These are phyloP conservation scores for Pelargonium nanum DNA, from an alignment of 345 rosid species.

Conservation along the genomic window DNA sequence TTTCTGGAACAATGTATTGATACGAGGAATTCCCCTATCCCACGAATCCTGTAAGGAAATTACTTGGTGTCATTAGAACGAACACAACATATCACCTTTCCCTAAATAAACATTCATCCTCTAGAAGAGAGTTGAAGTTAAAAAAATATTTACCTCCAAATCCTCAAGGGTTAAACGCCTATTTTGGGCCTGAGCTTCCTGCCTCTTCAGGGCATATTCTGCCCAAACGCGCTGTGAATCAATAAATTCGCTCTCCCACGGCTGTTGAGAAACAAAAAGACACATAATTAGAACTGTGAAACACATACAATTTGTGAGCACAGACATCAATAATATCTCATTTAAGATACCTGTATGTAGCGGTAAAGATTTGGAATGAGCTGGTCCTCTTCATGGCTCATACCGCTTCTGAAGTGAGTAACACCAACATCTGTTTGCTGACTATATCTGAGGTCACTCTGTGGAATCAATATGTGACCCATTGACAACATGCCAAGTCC, in stretches of 20 bases:
- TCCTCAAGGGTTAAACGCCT: slow-evolving; percentile 97
- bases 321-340: neutral
- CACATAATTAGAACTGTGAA: neutral
- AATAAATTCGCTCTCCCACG: slow-evolving; percentile 99
- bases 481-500: slow-evolving; percentile 98
- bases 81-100: neutral
- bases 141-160: slow-evolving; percentile 74
- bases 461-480: slow-evolving; percentile 99
- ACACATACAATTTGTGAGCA: neutral
- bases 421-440: slow-evolving; percentile 99
- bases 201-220: slow-evolving; percentile 96
- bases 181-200: slow-evolving; percentile 98
- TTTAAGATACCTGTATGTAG: slow-evolving; percentile 63
- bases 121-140: neutral
- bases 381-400: slow-evolving; percentile 99
- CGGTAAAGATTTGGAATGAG: slow-evolving; percentile 98
- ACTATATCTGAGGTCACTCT: slow-evolving; percentile 99
- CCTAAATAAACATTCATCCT: slow-evolving; percentile 1
- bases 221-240: slow-evolving; percentile 99
- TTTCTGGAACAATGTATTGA: slow-evolving; percentile 94
- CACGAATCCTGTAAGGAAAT: slow-evolving; percentile 74
- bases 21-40: slow-evolving; percentile 99
- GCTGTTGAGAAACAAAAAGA: slow-evolving; percentile 41
- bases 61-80: neutral
- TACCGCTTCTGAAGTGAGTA: slow-evolving; percentile 98